Evolutionary conservation across 768 basidiomycete genomes (phyloP).

Genomic region (Pulveroboletus sp.): DNA sequence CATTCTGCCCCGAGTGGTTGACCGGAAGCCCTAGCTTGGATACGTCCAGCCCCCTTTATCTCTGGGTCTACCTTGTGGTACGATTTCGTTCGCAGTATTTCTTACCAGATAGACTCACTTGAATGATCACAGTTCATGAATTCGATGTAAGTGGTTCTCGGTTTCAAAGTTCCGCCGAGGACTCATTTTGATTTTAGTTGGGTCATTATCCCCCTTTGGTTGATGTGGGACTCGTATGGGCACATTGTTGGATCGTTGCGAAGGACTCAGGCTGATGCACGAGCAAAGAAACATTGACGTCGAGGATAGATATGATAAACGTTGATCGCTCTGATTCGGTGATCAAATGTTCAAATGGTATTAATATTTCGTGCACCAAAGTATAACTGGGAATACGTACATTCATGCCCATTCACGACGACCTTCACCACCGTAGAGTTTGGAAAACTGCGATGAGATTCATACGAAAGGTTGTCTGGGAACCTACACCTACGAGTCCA

Average conservation of each 20-base stretch:
- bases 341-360: no score
- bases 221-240: constrained; percentile 77
- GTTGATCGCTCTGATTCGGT: no score
- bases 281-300: constrained; percentile 35
- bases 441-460: no score
- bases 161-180: neutral
- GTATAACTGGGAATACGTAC: no score
- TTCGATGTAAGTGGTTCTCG: constrained; percentile 53
- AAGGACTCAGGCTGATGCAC: constrained; percentile 27
- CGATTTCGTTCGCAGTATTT: constrained; percentile 27
- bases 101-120: neutral
- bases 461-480: no score
- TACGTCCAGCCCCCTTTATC: constrained; percentile 64
- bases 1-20: constrained; percentile 86
- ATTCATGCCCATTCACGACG: no score
- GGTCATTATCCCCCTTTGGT: constrained; percentile 72
- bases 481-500: no score
- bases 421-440: no score
- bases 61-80: constrained; percentile 83
- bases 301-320: no score
- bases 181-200: constrained; percentile 46
- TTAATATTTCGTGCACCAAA: no score
- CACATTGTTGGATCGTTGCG: constrained; percentile 66
- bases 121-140: constrained; percentile 71
- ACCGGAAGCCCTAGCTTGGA: constrained; percentile 70